Evolutionary conservation across 371 early-diverging fungal genomes (phyloP).

Genomic region (Haplosporangium sp.): DNA sequence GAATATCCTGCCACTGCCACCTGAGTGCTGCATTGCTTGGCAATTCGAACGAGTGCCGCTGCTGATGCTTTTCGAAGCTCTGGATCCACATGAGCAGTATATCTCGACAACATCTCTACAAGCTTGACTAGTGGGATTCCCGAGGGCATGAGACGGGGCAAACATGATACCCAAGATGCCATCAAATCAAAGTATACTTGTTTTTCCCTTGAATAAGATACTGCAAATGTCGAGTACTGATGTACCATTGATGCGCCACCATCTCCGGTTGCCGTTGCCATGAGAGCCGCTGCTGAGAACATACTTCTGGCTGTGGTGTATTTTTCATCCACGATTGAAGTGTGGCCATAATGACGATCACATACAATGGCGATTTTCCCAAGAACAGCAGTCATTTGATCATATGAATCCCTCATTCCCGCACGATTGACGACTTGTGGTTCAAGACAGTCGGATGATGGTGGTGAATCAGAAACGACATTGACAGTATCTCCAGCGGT

Average conservation of each 20-base stretch:
- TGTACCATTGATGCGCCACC: conserved; percentile 60
- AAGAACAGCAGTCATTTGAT: conserved; percentile 50
- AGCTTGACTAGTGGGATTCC: conserved; percentile 70
- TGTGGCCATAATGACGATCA: conserved; percentile 48
- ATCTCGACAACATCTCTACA: conserved; percentile 83
- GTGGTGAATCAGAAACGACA: conserved; percentile 26
- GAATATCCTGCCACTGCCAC: conserved; percentile 69
- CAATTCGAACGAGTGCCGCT: conserved; percentile 75
- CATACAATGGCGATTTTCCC: conserved; percentile 54
- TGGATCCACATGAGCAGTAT: conserved; percentile 87
- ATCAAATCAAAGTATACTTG: conserved; percentile 78
- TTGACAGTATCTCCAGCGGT: conserved; percentile 61
- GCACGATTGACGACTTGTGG: conserved; percentile 59
- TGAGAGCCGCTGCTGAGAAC: conserved; percentile 48
- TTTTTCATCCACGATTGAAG: conserved; percentile 48
- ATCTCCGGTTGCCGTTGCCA: conserved; percentile 52
- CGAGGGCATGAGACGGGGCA: conserved; percentile 82
- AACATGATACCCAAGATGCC: conserved; percentile 72
- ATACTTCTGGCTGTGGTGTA: conserved; percentile 53
- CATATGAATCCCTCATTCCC: conserved; percentile 56
- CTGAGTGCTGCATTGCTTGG: conserved; percentile 72
- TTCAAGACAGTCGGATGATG: conserved; percentile 58
- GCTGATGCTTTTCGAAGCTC: conserved; percentile 77
- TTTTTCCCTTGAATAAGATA: conserved; percentile 74
- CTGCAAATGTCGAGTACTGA: conserved; percentile 69